Evolutionary conservation across 2,329 filamentous ascomycete species (phyloP).

Genomic region (Calonectria honghensis): DNA sequence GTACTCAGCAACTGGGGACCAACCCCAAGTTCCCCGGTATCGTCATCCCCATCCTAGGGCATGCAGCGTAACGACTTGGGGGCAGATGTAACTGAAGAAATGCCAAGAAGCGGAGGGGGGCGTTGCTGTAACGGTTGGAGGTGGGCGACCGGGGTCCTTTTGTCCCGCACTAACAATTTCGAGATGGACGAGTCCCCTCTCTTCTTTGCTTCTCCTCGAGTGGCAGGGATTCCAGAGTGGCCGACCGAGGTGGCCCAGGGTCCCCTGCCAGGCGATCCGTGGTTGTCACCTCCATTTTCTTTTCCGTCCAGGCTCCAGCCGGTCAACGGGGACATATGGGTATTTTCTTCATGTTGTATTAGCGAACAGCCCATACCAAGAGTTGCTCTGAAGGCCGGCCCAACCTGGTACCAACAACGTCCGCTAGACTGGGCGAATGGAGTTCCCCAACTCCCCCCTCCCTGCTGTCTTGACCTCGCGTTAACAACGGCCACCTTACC

Average conservation of each 20-base stretch:
- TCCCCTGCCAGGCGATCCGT: slow-evolving; percentile 31
- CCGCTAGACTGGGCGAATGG: slow-evolving; percentile 1
- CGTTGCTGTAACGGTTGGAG: slow-evolving; percentile 44
- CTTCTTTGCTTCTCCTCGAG: slow-evolving; percentile 36
- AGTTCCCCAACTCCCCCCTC: slow-evolving; percentile 25
- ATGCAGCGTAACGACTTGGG: slow-evolving; percentile 41
- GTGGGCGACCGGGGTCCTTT: slow-evolving; percentile 38
- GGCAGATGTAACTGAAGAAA: slow-evolving; percentile 34
- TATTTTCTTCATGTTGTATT: slow-evolving; percentile 24
- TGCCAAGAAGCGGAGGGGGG: slow-evolving; percentile 31
- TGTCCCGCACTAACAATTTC: slow-evolving; percentile 55
- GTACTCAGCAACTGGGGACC: slow-evolving; percentile 4
- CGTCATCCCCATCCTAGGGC: slow-evolving; percentile 35
- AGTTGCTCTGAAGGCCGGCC: slow-evolving; percentile 10
- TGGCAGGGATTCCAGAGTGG: slow-evolving; percentile 32
- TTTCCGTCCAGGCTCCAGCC: slow-evolving; percentile 24
- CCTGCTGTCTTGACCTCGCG: slow-evolving; percentile 18
- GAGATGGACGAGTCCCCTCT: slow-evolving; percentile 40
- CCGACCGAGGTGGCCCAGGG: slow-evolving; percentile 31
- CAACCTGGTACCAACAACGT: slow-evolving; percentile 16
- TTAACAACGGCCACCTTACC: slow-evolving; percentile 29
- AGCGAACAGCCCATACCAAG: slow-evolving; percentile 34
- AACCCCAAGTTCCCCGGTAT: slow-evolving; percentile 36
- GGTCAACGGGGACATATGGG: slow-evolving; percentile 27
- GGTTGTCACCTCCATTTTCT: slow-evolving; percentile 29